Evolutionary conservation across 257 asterid species (phyloP), one percentile per base, ranked within the genome.

Genomic region (Prunella vulgaris): DNA sequence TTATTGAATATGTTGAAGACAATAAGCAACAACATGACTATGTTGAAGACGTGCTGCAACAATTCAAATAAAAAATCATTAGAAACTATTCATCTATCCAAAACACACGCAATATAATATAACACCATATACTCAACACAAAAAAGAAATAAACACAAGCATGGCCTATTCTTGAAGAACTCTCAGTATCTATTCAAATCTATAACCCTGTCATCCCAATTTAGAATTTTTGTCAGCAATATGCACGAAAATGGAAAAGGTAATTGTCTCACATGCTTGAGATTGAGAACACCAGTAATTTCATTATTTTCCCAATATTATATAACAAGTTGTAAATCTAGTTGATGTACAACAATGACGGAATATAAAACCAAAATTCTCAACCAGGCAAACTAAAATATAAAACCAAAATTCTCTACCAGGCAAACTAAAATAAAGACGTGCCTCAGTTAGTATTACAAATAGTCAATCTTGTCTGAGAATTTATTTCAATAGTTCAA

Each of bases 1-100:
- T n/a, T n/a, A n/a, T n/a, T n/a, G n/a, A n/a, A n/a, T n/a, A n/a
- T n/a, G n/a, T n/a, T n/a, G n/a, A n/a, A n/a, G n/a, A n/a, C n/a
- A n/a, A n/a, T n/a, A n/a, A n/a, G 81, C 80, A 60, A 75, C 79
- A 71, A 58, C 83, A 77, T 59, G 69, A 44, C 70, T 73, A 64
- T 66, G 76, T 59, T 69, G 84, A 52, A 85, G 80, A 82, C 75
- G 88, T 76, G 84, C 98, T 92, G 93, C 85, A 79, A 77, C 49
- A 74, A 60, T 42, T 61, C 22, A 70, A 66, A 64, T 62, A 64
- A 25, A 62, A 18, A 38, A 52, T 30, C 18, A n/a, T 78, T 67
- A 74, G 65, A 72, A 53, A n/a, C 5, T 17, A 52, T 52, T 52
- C n/a, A 52, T 52, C 27, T 8, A 18, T 21, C 59, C 59, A 52